A percentile compares a stretch with the other conserved stretches of the same genome.
These are phyloP conservation scores for Juglanconis sp. DNA, from an alignment of 2,329 filamentous ascomycete species.

Conservation along the genomic window DNA sequence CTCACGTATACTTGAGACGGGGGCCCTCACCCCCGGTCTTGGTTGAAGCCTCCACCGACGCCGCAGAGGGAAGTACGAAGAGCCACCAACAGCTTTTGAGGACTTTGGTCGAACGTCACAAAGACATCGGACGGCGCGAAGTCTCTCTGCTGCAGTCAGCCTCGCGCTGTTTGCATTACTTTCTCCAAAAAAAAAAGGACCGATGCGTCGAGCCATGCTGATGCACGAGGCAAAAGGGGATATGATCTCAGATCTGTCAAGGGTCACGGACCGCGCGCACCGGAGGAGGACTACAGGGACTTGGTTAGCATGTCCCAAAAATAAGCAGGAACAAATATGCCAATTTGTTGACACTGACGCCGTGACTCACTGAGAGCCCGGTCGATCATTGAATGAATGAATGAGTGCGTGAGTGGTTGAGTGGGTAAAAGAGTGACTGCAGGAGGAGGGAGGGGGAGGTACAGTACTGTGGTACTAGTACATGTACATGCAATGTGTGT, in stretches of 20 bases:
- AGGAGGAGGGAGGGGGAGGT: background rate
- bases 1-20: background rate
- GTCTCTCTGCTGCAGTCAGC: too few species aligned
- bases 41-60: background rate
- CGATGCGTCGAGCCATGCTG: too few species aligned
- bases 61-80: background rate
- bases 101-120: too few species aligned
- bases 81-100: too few species aligned
- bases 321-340: background rate
- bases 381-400: too few species aligned
- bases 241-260: too few species aligned
- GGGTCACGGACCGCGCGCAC: background rate
- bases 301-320: background rate
- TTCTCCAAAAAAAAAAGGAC: too few species aligned
- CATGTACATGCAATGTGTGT: background rate
- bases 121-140: too few species aligned
- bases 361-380: too few species aligned
- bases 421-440: background rate
- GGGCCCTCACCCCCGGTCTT: background rate
- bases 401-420: background rate
- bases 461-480: background rate
- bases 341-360: too few species aligned
- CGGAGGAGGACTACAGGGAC: background rate
- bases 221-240: too few species aligned
- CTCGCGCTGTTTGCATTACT: too few species aligned